phyloP scores from a whole-genome alignment of 2,329 filamentous ascomycete species.

The Venturia asperata region DNA sequence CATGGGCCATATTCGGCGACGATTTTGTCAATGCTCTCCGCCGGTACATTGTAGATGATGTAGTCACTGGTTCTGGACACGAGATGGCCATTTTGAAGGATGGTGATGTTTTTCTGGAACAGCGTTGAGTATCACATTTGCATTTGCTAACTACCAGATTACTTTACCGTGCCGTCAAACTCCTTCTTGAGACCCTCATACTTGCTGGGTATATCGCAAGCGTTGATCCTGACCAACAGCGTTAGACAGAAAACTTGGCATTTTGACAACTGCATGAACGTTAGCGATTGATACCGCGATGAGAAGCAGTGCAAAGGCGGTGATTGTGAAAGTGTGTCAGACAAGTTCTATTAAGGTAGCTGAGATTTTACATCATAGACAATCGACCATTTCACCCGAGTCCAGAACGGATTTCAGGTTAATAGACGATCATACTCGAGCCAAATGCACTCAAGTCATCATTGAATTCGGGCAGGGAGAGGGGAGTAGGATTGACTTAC shows the following conservation, averaged over 20 bases:
- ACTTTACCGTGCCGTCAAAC: slow-evolving; percentile 78
- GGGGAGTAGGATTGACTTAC: slow-evolving; percentile 29
- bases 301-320: not conserved
- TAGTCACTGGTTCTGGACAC: slow-evolving; percentile 96
- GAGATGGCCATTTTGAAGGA: slow-evolving; percentile 88
- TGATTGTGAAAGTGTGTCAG: slow-evolving; percentile 50
- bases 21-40: slow-evolving; percentile 78
- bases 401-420: slow-evolving; percentile 70
- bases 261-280: not conserved
- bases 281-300: slow-evolving; percentile 1
- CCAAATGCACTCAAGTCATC: slow-evolving; percentile 99
- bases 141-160: slow-evolving; percentile 35
- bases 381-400: slow-evolving; percentile 51
- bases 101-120: slow-evolving; percentile 68
- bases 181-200: slow-evolving; percentile 73
- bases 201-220: slow-evolving; percentile 87
- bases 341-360: slow-evolving; percentile 90
- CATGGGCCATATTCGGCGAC: slow-evolving; percentile 87
- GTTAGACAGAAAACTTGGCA: not conserved
- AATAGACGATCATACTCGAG: slow-evolving; percentile 80
- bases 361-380: slow-evolving; percentile 99
- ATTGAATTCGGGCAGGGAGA: slow-evolving; percentile 42
- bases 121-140: slow-evolving; percentile 37
- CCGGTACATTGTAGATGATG: slow-evolving; percentile 98
- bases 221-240: slow-evolving; percentile 65